Evolutionary conservation across 2,329 filamentous ascomycete species (phyloP).

Genomic region (Elsinoe fawcettii): DNA sequence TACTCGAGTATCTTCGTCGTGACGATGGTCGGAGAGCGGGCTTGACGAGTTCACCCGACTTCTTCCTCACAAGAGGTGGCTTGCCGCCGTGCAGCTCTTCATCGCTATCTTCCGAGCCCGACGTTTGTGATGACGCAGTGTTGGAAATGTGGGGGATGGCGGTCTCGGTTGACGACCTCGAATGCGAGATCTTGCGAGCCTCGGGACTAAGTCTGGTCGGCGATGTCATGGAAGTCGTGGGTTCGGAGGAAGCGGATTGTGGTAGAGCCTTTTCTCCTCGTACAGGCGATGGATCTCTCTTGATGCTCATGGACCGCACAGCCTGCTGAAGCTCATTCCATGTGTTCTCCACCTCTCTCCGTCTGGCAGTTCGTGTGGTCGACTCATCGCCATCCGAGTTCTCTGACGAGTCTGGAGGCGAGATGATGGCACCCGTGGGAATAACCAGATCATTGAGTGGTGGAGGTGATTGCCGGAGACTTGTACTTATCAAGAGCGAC

Average conservation of each 20-base stretch:
- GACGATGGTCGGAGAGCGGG: conserved; percentile 77
- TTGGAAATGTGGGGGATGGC: conserved; percentile 41
- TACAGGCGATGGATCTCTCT: conserved; percentile 52
- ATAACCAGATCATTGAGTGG: conserved; percentile 69
- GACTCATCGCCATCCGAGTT: conserved; percentile 77
- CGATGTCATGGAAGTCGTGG: conserved; percentile 28
- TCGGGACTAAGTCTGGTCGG: conserved; percentile 41
- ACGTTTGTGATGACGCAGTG: conserved; percentile 37
- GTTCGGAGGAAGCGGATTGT: conserved; percentile 26
- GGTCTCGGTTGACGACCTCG: conserved; percentile 52
- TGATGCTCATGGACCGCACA: conserved; percentile 68
- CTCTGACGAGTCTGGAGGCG: conserved; percentile 76
- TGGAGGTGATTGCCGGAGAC: conserved; percentile 75
- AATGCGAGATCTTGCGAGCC: conserved; percentile 54
- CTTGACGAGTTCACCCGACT: conserved; percentile 92
- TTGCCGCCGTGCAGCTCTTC: conserved; percentile 43
- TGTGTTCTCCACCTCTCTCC: conserved; percentile 37
- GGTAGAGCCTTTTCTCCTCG: conserved; percentile 23
- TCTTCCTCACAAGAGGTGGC: conserved; percentile 93
- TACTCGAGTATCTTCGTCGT: conserved; percentile 80
- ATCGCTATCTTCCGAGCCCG: conserved; percentile 39
- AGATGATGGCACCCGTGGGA: conserved; percentile 77
- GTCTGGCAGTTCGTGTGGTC: conserved; percentile 27
- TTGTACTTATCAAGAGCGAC: conserved; percentile 31
- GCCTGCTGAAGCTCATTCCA: conserved; percentile 69